phyloP scores from a whole-genome alignment of 768 basidiomycete species.

The Tricholoma furcatifolium region DNA sequence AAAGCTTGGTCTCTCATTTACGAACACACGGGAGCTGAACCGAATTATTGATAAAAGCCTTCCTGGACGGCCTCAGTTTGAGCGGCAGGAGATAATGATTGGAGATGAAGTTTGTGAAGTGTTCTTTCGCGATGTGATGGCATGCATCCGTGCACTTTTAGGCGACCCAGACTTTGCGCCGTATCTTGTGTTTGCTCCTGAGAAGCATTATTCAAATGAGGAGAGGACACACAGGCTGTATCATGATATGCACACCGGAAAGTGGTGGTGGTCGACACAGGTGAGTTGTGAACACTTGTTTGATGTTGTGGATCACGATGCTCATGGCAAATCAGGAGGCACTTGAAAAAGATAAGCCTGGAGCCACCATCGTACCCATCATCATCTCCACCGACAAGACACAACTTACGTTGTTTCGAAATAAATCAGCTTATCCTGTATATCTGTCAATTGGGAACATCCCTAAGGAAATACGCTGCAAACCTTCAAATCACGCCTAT shows the following conservation, averaged over 20 bases:
- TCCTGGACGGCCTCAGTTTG: slow-evolving; percentile 24
- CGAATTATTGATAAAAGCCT: slow-evolving; percentile 24
- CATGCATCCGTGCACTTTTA: slow-evolving; percentile 33
- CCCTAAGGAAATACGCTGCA: too few species aligned
- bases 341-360: slow-evolving; percentile 20
- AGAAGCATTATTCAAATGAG: slow-evolving; percentile 33
- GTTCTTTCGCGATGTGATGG: slow-evolving; percentile 30
- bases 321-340: slow-evolving; percentile 3
- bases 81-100: too few species aligned
- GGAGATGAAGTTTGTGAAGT: slow-evolving; percentile 16
- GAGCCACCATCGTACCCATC: slow-evolving; percentile 36
- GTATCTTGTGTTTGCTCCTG: slow-evolving; percentile 32
- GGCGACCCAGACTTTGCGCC: slow-evolving; percentile 30
- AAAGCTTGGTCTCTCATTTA: slow-evolving; percentile 21
- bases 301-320: not conserved
- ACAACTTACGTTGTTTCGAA: too few species aligned
- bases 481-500: slow-evolving; percentile 33
- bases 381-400: slow-evolving; percentile 46
- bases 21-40: slow-evolving; percentile 24
- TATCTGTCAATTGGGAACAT: slow-evolving; percentile 51
- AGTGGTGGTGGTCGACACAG: slow-evolving; percentile 54
- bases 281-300: slow-evolving; percentile 23
- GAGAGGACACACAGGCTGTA: too few species aligned
- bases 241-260: slow-evolving; percentile 43
- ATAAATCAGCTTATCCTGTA: slow-evolving; percentile 42